Conservation (phyloP, 371 early-diverging fungal genomes). For the Umbelopsis sp. region DNA sequence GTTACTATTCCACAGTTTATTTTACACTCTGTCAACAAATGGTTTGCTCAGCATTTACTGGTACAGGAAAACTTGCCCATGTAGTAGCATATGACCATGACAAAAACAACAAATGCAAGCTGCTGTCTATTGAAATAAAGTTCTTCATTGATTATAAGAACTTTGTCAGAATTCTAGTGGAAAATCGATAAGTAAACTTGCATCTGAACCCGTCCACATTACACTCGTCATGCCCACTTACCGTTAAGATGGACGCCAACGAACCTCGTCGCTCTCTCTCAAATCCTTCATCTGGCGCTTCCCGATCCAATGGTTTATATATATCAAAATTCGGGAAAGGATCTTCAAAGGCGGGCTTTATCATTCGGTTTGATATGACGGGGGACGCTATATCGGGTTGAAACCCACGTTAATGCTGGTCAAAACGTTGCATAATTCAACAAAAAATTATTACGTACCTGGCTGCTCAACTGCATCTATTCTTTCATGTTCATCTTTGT, state of each 20-base stretch:
- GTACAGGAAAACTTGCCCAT: conserved; percentile 49
- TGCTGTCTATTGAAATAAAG: conserved; percentile 50
- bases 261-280: conserved; percentile 1
- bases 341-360: background rate
- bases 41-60: conserved; percentile 30
- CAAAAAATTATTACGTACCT: background rate
- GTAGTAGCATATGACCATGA: conserved; percentile 50
- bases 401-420: background rate
- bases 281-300: background rate
- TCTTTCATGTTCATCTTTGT: no score
- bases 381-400: background rate
- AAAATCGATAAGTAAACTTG: conserved; percentile 10
- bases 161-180: conserved; percentile 26
- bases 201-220: background rate
- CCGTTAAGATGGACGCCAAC: conserved; percentile 7
- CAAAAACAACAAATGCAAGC: conserved; percentile 39
- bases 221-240: background rate
- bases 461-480: background rate
- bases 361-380: background rate
- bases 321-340: background rate
- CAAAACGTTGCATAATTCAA: background rate
- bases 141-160: conserved; percentile 45
- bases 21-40: background rate
- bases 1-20: no score
- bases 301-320: conserved; percentile 1